Percentiles rank a stretch among this genome's conserved stretches.
These are phyloP conservation scores for Cubamyces sp. DNA, from an alignment of 768 basidiomycete genomes.

Conservation along the genomic window DNA sequence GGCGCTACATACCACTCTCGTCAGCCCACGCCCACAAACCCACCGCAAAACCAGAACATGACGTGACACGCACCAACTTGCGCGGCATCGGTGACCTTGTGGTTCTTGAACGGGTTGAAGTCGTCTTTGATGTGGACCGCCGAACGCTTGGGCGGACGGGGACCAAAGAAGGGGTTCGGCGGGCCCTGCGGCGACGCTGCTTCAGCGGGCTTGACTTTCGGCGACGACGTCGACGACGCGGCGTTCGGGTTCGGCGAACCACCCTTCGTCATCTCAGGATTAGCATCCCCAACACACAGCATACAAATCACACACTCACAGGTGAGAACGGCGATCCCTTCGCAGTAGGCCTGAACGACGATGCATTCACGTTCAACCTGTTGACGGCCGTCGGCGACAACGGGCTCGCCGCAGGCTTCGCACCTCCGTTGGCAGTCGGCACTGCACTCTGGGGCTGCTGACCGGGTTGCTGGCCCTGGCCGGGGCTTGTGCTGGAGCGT, in stretches of 20 bases:
- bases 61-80: slow-evolving; percentile 63
- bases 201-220: slow-evolving; percentile 64
- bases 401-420: slow-evolving; percentile 39
- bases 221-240: slow-evolving; percentile 55
- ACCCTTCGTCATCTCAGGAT: slow-evolving; percentile 31
- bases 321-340: slow-evolving; percentile 69
- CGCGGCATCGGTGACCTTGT: slow-evolving; percentile 75
- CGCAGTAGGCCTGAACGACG: slow-evolving; percentile 88
- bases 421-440: slow-evolving; percentile 31
- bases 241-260: slow-evolving; percentile 36
- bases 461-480: slow-evolving; percentile 37
- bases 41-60: neutral
- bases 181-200: slow-evolving; percentile 40
- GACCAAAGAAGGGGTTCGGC: slow-evolving; percentile 91
- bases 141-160: slow-evolving; percentile 73
- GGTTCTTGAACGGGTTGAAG: slow-evolving; percentile 94
- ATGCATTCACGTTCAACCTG: slow-evolving; percentile 86
- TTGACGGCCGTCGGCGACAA: slow-evolving; percentile 60
- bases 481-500: slow-evolving; percentile 43
- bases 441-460: slow-evolving; percentile 35
- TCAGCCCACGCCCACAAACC: slow-evolving; percentile 3
- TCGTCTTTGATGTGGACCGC: slow-evolving; percentile 89
- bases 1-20: slow-evolving; percentile 51
- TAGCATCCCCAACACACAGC: slow-evolving; percentile 36
- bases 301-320: slow-evolving; percentile 31